A percentile compares a stretch with the other conserved stretches of the same genome.
These are phyloP conservation scores for Geotrichum australiense DNA, from an alignment of 1,139 yeast species.

Conservation along the genomic window DNA sequence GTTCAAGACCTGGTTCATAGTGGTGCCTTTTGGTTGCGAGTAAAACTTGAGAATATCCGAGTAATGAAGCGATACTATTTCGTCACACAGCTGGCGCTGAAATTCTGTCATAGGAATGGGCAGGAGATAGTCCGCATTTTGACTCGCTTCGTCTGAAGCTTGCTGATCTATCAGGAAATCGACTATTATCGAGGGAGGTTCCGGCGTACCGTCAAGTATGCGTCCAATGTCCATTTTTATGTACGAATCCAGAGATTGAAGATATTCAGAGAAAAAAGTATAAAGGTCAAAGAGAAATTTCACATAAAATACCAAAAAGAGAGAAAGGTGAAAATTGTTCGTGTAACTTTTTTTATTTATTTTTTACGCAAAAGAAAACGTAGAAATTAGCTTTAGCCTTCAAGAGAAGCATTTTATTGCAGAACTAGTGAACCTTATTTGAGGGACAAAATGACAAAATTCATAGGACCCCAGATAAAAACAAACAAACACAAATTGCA, in stretches of 20 bases:
- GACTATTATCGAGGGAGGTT: slow-evolving; percentile 56
- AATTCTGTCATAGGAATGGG: slow-evolving; percentile 86
- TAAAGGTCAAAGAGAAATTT: too few relatives aligned
- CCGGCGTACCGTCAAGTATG: slow-evolving; percentile 79
- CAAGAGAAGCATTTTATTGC: too few relatives aligned
- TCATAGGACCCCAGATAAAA: too few relatives aligned
- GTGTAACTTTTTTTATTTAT: too few relatives aligned
- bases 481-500: too few relatives aligned
- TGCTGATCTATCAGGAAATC: slow-evolving; percentile 16
- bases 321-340: too few relatives aligned
- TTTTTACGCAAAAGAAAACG: too few relatives aligned
- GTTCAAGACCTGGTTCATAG: slow-evolving; percentile 44
- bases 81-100: slow-evolving; percentile 85
- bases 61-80: slow-evolving; percentile 83
- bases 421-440: too few relatives aligned
- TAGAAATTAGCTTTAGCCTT: too few relatives aligned
- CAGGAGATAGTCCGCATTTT: slow-evolving; percentile 52
- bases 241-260: background rate
- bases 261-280: too few relatives aligned
- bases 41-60: slow-evolving; percentile 84
- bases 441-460: too few relatives aligned
- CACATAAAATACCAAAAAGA: too few relatives aligned
- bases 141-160: slow-evolving; percentile 1
- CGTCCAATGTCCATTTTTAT: slow-evolving; percentile 62
- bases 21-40: slow-evolving; percentile 46